phyloP scores from a whole-genome alignment of 176 grass and related monocot genomes.

The Cenchrus fungigraminus region DNA sequence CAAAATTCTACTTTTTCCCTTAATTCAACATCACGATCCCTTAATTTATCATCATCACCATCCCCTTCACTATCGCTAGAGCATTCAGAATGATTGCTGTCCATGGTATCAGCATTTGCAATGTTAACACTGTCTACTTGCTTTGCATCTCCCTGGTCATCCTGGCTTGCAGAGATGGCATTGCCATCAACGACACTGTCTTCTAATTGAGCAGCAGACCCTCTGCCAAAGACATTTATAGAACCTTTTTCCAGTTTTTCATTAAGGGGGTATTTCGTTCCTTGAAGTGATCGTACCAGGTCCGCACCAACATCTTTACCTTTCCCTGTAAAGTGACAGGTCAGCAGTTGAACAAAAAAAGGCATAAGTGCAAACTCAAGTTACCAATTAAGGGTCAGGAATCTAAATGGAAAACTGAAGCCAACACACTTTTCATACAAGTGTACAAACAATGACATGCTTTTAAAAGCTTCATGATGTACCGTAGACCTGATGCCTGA shows the following conservation, averaged over 20 bases:
- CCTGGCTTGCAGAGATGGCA: slow-evolving; percentile 30
- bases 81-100: slow-evolving; percentile 55
- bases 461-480: slow-evolving; percentile 26
- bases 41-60: slow-evolving; percentile 43
- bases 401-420: neutral
- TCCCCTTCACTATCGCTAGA: slow-evolving; percentile 57
- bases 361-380: slow-evolving; percentile 5
- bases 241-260: slow-evolving; percentile 93
- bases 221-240: slow-evolving; percentile 76
- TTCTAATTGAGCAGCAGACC: slow-evolving; percentile 36
- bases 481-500: neutral
- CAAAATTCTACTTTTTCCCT: slow-evolving; percentile 69
- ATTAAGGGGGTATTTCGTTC: slow-evolving; percentile 81
- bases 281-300: slow-evolving; percentile 90
- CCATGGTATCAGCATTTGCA: slow-evolving; percentile 34
- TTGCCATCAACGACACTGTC: slow-evolving; percentile 34
- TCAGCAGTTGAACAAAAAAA: slow-evolving; percentile 36
- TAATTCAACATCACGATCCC: slow-evolving; percentile 50
- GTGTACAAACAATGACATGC: neutral
- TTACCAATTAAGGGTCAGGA: slow-evolving; percentile 7
- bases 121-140: slow-evolving; percentile 44
- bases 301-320: slow-evolving; percentile 70
- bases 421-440: neutral
- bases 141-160: slow-evolving; percentile 40
- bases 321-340: slow-evolving; percentile 57